phyloP scores from a whole-genome alignment of 192 early-diverging fungal genomes.

The Coemansia sp. region DNA sequence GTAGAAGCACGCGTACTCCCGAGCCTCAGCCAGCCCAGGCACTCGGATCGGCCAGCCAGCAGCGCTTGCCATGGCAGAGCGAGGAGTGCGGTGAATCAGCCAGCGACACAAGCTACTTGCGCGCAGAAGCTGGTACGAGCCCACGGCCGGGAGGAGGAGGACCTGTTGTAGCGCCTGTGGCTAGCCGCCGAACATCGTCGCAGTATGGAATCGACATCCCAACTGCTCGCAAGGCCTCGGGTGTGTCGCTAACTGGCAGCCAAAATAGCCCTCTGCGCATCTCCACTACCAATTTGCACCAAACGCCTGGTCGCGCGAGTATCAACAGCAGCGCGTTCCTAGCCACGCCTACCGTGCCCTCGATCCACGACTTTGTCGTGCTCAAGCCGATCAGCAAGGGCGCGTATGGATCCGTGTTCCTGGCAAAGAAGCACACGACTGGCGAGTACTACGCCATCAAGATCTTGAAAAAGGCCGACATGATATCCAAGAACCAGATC shows the following conservation, averaged over 20 bases:
- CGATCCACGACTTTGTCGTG: constrained; percentile 87
- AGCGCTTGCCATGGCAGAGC: neutral
- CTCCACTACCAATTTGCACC: constrained; percentile 13
- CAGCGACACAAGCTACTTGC: neutral
- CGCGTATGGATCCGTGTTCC: constrained; percentile 88
- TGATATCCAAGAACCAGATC: constrained; percentile 85
- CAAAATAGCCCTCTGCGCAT: constrained; percentile 8
- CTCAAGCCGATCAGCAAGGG: constrained; percentile 91
- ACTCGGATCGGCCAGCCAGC: neutral
- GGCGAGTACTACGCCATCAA: constrained; percentile 91
- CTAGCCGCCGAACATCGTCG: neutral
- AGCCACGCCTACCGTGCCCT: constrained; percentile 67
- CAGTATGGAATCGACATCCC: neutral
- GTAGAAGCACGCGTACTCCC: neutral
- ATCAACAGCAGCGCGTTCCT: constrained; percentile 14
- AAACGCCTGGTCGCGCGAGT: constrained; percentile 3
- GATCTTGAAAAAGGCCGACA: constrained; percentile 85
- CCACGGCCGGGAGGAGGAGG: neutral
- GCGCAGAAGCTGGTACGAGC: neutral
- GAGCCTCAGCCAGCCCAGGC: neutral
- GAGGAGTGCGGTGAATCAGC: neutral
- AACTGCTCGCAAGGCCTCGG: neutral
- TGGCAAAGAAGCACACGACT: constrained; percentile 81
- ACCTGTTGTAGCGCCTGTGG: neutral
- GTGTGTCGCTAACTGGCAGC: neutral